Percentiles rank a stretch among this genome's conserved stretches.
Evolutionary conservation across 176 grass and related monocot species (phyloP).

Genomic region (Tillandsia leiboldiana): DNA sequence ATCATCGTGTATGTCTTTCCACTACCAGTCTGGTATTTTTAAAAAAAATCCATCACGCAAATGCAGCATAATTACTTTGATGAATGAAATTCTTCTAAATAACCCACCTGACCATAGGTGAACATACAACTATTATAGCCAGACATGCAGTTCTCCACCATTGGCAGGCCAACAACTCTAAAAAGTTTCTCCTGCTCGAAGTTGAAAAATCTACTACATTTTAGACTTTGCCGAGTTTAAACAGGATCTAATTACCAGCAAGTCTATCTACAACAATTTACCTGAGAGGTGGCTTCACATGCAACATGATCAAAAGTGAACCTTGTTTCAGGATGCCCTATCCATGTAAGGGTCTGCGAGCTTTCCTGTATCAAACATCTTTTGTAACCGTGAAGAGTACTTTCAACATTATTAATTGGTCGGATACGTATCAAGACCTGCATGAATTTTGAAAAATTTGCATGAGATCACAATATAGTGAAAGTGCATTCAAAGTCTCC

Average conservation of each 20-base stretch:
- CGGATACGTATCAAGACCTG: slow-evolving; percentile 68
- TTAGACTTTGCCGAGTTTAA: background rate
- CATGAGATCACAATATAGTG: background rate
- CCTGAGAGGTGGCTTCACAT: slow-evolving; percentile 82
- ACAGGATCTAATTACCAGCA: background rate
- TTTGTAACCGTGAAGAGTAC: slow-evolving; percentile 27
- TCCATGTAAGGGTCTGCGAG: slow-evolving; percentile 66
- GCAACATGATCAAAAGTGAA: slow-evolving; percentile 91
- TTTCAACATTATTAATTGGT: slow-evolving; percentile 55
- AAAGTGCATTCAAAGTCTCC: background rate
- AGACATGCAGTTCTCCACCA: slow-evolving; percentile 96
- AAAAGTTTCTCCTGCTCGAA: slow-evolving; percentile 63
- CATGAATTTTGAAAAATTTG: background rate
- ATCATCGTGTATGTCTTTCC: slow-evolving; percentile 95
- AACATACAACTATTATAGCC: slow-evolving; percentile 97
- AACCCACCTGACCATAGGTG: slow-evolving; percentile 80
- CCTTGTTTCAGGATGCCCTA: slow-evolving; percentile 61
- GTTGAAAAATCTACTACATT: background rate
- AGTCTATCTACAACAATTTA: slow-evolving; percentile 15
- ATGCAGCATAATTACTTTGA: slow-evolving; percentile 3
- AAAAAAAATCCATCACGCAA: background rate
- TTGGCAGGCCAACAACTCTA: slow-evolving; percentile 67
- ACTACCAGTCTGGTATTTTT: slow-evolving; percentile 55
- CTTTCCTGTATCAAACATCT: slow-evolving; percentile 82
- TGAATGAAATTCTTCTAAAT: background rate